Base-by-base conservation (phyloP, 2,329 filamentous ascomycete species). In the Alternaria angustiovoidea region DNA sequence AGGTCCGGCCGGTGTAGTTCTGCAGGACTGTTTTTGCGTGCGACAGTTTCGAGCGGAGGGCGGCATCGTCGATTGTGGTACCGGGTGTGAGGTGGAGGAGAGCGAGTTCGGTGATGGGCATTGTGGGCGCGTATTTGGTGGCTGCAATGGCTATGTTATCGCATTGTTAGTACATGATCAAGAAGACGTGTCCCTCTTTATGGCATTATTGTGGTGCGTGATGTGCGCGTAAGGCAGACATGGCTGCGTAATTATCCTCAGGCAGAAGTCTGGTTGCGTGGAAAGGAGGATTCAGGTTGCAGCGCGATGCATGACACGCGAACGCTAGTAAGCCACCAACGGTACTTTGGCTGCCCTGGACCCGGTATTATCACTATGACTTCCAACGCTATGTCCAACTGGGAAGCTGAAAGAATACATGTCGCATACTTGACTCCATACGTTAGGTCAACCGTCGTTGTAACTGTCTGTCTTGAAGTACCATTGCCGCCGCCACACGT, bases 91-190 rank as follows among this genome's bases (percentile, higher is more conserved):
- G 68, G 20, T 72, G 78, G 6, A 83, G 74, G 36, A 81, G 77
- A 3, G 81, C 82, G 39, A 84, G 64, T 66, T 84, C 81, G n/a
- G 81, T 83, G 53, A 81, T 70, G 16, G 76, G 28, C 78, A 81
- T 81, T 34, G 59, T 61, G 24, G 14, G 12, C 24, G n/a, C 36
- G 36, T 18, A 18, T 44, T 32, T 22, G 22, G n/a, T 38, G 39
- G 8, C 38, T 57, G 54, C 30, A 20, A n/a, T 32, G 20, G 26
- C 44, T 43, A 22, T 9, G 46, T 43, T 36, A 51, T 42, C 8
- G 22, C 22, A 7, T 36, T 22, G 9, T 49, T 56, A 51, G 36
- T 51, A 24, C 14, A 14, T 56, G 26, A 20, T 41, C 5, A 34
- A 26, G 20, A 24, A 11, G 18, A 7, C 2, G 7, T 11, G 44